Percentiles rank a stretch among this genome's conserved stretches.
phyloP scores from a whole-genome alignment of 139 green algal genomes.

The Desmodesmus armatus region DNA sequence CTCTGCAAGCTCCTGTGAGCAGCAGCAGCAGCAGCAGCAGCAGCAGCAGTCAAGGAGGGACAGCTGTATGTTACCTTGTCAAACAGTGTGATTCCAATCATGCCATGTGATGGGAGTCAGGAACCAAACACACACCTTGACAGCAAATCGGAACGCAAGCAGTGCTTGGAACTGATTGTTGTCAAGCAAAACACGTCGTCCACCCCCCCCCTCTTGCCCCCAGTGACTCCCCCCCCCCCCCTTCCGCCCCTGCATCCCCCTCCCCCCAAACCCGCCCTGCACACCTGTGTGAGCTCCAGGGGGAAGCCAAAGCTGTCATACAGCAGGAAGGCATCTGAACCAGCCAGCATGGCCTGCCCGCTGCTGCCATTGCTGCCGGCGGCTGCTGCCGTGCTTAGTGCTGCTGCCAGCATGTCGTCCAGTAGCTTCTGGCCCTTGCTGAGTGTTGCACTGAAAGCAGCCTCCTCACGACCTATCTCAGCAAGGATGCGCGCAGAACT shows the following conservation, averaged over 20 bases:
- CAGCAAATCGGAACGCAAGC: too few relatives aligned
- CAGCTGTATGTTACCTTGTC: too few relatives aligned
- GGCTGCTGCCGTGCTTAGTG: neutral
- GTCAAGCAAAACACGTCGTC: too few relatives aligned
- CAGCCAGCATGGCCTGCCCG: conserved; percentile 50
- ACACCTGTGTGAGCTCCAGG: conserved; percentile 89
- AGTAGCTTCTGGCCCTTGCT: conserved; percentile 86
- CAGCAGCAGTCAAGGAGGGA: neutral
- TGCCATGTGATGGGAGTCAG: too few relatives aligned
- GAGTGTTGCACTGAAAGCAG: conserved; percentile 80
- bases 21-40: neutral
- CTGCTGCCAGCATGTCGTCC: conserved; percentile 67
- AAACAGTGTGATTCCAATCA: too few relatives aligned
- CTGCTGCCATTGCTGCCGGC: conserved; percentile 11
- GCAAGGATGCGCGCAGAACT: conserved; percentile 74
- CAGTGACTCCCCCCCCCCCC: neutral
- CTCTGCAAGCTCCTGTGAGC: conserved; percentile 75
- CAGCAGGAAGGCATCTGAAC: conserved; percentile 86
- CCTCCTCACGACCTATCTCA: conserved; percentile 85
- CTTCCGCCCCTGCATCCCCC: too few relatives aligned
- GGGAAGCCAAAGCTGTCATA: conserved; percentile 94
- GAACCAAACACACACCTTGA: too few relatives aligned
- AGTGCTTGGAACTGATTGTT: too few relatives aligned
- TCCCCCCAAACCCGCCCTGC: conserved; percentile 21
- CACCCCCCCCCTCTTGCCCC: too few relatives aligned